Base-by-base conservation (phyloP, 208 protist species). In the Acanthamoeba royreba region DNA sequence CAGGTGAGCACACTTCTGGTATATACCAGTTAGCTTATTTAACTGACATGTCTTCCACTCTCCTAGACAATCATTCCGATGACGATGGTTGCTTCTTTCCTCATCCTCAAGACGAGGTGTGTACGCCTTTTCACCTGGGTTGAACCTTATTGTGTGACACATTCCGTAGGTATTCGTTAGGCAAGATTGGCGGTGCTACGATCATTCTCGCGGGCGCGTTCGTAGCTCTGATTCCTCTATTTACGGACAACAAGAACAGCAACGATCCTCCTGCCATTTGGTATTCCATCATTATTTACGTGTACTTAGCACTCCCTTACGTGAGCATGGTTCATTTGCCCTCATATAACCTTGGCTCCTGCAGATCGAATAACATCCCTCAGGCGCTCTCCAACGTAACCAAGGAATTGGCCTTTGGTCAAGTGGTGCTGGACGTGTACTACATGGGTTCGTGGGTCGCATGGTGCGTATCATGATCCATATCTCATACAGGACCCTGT, bases 371-470 rank as follows among this genome's bases (percentile, higher is more conserved):
- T 33, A 85, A 85, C 42, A 15, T 85, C 22, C 74, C 74, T 2
- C 74, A 85, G 74, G 74, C 74, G 43, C 74, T 85, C 28, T 85
- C 74, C 43, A 85, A 85, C 43, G 74, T 85, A 2, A 85, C 74
- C 42, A 85, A 85, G 74, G 74, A 85, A 28, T 45, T 85, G 11
- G 74, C 74, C 31, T 85, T 85, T 31, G 74, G 74, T 3, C 74
- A 85, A 45, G 74, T 85, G 42, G 74, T 85, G 74, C 74, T 85
- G 43, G 74, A 85, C 74, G 74, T 85, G 11, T 85, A 85, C 74
- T 85, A 85, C 43, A 85, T 85, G 74, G 74, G 74, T 28, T 85
- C 74, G 28, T 85, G 74, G 74, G 74, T 85, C 8, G 74, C 74
- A 19, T 85, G 74, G 69, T 81, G 69, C 69, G 66, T 43, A 17